Conservation (phyloP, 2,329 filamentous ascomycete species). For the Amauroascus niger region DNA sequence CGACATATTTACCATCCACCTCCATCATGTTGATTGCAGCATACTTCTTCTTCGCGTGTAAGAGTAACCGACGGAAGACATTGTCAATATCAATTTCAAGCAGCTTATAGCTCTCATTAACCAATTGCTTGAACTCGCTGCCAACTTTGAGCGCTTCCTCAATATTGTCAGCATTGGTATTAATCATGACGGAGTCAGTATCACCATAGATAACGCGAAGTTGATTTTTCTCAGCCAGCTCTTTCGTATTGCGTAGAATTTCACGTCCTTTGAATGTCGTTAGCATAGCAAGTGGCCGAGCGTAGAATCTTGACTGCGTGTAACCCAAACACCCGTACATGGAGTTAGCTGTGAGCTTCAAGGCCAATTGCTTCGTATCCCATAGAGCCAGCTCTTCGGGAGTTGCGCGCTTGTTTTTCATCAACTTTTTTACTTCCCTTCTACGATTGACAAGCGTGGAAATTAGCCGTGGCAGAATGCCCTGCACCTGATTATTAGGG, state of each 20-base stretch:
- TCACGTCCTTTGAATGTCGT: conserved; percentile 97
- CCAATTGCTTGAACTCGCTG: conserved; percentile 84
- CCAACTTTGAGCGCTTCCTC: conserved; percentile 84
- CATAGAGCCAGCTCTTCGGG: conserved; percentile 80
- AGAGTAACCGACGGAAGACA: conserved; percentile 79
- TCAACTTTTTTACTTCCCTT: conserved; percentile 86
- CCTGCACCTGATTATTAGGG: conserved; percentile 64
- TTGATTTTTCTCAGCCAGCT: conserved; percentile 80
- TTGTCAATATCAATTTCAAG: conserved; percentile 98
- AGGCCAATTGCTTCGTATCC: conserved; percentile 94
- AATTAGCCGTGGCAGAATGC: conserved; percentile 83
- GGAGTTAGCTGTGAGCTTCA: conserved; percentile 96
- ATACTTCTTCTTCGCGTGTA: conserved; percentile 99
- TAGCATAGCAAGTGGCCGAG: conserved; percentile 84
- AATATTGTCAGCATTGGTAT: conserved; percentile 91
- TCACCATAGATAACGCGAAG: conserved; percentile 97
- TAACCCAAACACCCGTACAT: conserved; percentile 99
- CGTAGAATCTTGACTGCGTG: conserved; percentile 94
- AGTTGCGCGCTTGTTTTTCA: conserved; percentile 88
- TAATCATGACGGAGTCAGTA: conserved; percentile 99
- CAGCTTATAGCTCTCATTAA: conserved; percentile 86
- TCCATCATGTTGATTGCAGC: conserved; percentile 91
- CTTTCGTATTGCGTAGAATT: conserved; percentile 91
- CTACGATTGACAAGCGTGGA: conserved; percentile 80
- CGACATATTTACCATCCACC: conserved; percentile 75